A percentile compares a stretch with the other conserved stretches of the same genome.
Evolutionary conservation across 208 protist genomes (phyloP).

Genomic region (Trypanosoma avium): DNA sequence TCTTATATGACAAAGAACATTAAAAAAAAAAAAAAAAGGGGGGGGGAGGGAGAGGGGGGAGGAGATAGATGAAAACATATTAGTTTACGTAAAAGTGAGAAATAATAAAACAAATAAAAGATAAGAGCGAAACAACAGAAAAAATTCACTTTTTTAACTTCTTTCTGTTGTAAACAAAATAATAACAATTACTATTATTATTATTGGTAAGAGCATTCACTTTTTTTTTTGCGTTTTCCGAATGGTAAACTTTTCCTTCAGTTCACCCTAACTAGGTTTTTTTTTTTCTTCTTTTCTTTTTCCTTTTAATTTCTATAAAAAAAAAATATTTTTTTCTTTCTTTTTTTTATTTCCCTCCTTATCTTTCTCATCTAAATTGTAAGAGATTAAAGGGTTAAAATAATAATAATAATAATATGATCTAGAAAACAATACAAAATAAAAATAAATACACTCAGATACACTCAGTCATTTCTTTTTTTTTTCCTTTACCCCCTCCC

Average conservation of each 20-base stretch:
- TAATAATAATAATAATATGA: no score
- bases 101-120: constrained; percentile 6
- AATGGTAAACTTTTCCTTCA: neutral
- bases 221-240: no score
- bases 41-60: neutral
- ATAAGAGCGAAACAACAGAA: constrained; percentile 10
- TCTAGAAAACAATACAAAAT: neutral
- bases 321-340: neutral
- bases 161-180: no score
- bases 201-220: no score
- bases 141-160: no score
- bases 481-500: neutral
- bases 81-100: no score
- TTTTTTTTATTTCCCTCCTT: neutral
- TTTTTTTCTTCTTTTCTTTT: constrained; percentile 5
- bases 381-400: no score
- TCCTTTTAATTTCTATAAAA: neutral
- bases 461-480: neutral
- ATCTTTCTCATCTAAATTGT: no score
- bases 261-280: neutral
- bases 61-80: neutral
- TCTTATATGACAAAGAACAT: neutral
- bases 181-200: no score
- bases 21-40: neutral
- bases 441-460: neutral